phyloP scores from a whole-genome alignment of 164 flowering plant species.

The Dillenia suffruticosa region DNA sequence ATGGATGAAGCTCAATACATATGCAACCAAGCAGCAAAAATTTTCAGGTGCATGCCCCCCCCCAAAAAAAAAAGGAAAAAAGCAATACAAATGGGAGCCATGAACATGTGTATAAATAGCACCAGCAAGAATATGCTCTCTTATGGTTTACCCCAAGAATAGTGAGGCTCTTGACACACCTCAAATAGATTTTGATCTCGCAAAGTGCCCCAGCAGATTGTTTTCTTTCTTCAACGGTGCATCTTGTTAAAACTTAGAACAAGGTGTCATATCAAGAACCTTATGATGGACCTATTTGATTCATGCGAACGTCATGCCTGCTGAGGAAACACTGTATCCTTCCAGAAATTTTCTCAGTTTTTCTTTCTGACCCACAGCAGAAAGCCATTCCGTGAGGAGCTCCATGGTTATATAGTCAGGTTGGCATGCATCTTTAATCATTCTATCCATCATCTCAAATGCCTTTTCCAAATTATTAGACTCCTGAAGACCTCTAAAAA shows the following conservation, averaged over 20 bases:
- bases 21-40: no score
- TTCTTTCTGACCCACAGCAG: constrained; percentile 51
- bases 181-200: not conserved
- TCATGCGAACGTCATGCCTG: constrained; percentile 1
- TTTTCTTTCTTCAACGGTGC: no score
- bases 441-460: constrained; percentile 62
- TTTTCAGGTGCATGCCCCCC: no score
- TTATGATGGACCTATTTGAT: not conserved
- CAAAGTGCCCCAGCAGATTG: no score
- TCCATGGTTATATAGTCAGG: constrained; percentile 81
- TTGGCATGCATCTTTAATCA: constrained; percentile 57
- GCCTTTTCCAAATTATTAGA: constrained; percentile 53
- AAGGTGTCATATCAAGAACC: not conserved
- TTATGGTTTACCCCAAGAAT: no score
- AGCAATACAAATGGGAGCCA: no score
- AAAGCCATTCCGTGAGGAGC: constrained; percentile 76
- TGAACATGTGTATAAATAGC: no score
- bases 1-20: no score
- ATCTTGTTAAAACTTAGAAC: not conserved
- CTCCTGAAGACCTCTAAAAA: constrained; percentile 60
- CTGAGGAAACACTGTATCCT: constrained; percentile 30
- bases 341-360: constrained; percentile 45
- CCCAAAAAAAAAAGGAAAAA: no score
- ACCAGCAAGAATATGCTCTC: no score
- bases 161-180: not conserved